These are phyloP conservation scores for Pichia rugopelliculosa DNA, from an alignment of 805 yeast genomes.

Conservation along the genomic window DNA sequence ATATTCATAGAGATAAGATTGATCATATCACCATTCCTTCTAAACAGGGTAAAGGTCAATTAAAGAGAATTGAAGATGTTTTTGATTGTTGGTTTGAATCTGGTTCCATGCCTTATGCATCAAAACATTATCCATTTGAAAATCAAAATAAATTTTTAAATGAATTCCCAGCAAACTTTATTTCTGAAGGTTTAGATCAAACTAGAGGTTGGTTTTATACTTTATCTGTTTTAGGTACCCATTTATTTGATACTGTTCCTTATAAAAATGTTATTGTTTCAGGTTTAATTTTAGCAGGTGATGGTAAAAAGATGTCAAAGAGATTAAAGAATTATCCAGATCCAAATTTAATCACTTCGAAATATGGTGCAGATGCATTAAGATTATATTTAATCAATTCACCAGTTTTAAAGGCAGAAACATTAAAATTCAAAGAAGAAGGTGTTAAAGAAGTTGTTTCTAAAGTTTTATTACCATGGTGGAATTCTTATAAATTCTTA, in stretches of 20 bases:
- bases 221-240: constrained; percentile 90
- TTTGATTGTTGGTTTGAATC: constrained; percentile 99
- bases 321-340: constrained; percentile 97
- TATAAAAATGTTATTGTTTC: constrained; percentile 91
- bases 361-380: constrained; percentile 96
- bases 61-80: constrained; percentile 92
- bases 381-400: constrained; percentile 94
- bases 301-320: constrained; percentile 99
- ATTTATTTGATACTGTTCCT: constrained; percentile 86
- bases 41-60: constrained; percentile 73
- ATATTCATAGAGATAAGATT: constrained; percentile 88
- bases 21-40: constrained; percentile 94
- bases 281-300: constrained; percentile 95
- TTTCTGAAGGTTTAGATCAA: constrained; percentile 98
- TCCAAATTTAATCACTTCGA: constrained; percentile 71
- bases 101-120: constrained; percentile 98
- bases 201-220: constrained; percentile 99
- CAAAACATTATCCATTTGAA: constrained; percentile 92
- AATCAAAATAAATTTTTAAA: constrained; percentile 58
- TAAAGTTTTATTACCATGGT: constrained; percentile 95
- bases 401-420: constrained; percentile 94
- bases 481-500: constrained; percentile 94
- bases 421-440: constrained; percentile 94
- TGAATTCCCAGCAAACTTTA: constrained; percentile 94
- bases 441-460: constrained; percentile 98